Evolutionary conservation across 371 early-diverging fungal genomes (phyloP).

Genomic region (Catenaria anguillulae): DNA sequence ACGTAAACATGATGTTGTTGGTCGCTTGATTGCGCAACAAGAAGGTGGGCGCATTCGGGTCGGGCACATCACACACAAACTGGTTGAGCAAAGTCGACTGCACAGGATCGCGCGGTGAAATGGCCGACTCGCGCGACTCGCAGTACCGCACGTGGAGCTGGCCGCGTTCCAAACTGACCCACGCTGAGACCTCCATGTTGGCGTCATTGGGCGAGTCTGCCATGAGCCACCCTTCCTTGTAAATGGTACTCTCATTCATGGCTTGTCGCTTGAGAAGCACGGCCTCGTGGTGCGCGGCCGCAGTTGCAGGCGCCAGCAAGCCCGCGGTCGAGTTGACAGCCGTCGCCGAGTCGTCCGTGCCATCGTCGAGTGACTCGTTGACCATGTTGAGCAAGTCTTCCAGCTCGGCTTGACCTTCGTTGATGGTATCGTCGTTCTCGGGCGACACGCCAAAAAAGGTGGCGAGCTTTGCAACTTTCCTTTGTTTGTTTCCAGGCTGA

Average conservation of each 20-base stretch:
- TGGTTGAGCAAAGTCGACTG: not conserved
- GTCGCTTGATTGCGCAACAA: slow-evolving; percentile 8
- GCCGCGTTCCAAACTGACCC: slow-evolving; percentile 15
- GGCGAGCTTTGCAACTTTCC: slow-evolving; percentile 2
- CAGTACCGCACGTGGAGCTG: slow-evolving; percentile 12
- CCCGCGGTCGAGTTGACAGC: too few species aligned
- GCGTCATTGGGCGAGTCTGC: not conserved
- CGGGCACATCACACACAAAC: slow-evolving; percentile 7
- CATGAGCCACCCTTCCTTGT: slow-evolving; percentile 24
- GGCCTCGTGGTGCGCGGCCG: not conserved
- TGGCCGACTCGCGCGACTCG: slow-evolving; percentile 15
- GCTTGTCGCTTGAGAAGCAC: not conserved
- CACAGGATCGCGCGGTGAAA: slow-evolving; percentile 9
- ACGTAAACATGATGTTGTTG: slow-evolving; percentile 1
- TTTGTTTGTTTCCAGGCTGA: not conserved
- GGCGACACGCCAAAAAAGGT: slow-evolving; percentile 1
- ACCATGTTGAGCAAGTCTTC: slow-evolving; percentile 4
- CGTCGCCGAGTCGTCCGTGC: not conserved
- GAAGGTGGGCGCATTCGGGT: slow-evolving; percentile 9
- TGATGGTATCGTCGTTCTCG: not conserved
- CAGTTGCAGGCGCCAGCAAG: too few species aligned
- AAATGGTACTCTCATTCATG: not conserved
- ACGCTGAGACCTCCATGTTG: slow-evolving; percentile 7
- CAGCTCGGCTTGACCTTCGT: not conserved
- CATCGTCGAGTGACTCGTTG: not conserved